Conservation (phyloP, 768 basidiomycete species). For the Rhizopogon vinicolor region DNA sequence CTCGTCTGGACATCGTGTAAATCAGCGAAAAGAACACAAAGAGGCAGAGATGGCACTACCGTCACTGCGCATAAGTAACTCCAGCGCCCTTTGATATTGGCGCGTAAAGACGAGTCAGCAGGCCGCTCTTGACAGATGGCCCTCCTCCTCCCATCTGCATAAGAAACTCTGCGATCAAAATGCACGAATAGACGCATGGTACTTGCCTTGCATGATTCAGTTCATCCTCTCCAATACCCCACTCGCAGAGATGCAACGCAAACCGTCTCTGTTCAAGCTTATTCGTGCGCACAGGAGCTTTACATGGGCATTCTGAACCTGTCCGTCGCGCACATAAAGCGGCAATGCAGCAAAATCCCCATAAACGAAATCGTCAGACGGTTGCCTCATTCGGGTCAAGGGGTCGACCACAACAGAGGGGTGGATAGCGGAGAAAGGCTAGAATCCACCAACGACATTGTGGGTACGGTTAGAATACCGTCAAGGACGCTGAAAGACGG, state of each 20-base stretch:
- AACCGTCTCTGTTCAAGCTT: slow-evolving; percentile 61
- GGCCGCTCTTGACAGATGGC: slow-evolving; percentile 66
- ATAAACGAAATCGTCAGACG: slow-evolving; percentile 40
- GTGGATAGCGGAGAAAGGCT: slow-evolving; percentile 8
- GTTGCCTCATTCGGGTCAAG: slow-evolving; percentile 22
- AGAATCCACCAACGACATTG: slow-evolving; percentile 12
- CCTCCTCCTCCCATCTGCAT: slow-evolving; percentile 71
- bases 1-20: slow-evolving; percentile 47
- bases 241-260: slow-evolving; percentile 69
- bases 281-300: slow-evolving; percentile 48
- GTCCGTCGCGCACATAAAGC: slow-evolving; percentile 33
- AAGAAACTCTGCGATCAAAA: not conserved
- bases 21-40: not conserved
- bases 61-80: slow-evolving; percentile 75
- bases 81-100: slow-evolving; percentile 53
- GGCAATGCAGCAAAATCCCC: slow-evolving; percentile 47
- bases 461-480: slow-evolving; percentile 8
- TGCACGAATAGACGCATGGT: not conserved
- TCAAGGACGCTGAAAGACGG: slow-evolving; percentile 9
- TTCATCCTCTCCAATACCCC: slow-evolving; percentile 70
- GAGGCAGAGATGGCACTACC: slow-evolving; percentile 37
- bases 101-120: slow-evolving; percentile 85
- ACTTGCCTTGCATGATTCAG: slow-evolving; percentile 47
- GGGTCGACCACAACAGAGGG: slow-evolving; percentile 12
- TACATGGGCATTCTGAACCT: slow-evolving; percentile 44